phyloP scores from a whole-genome alignment of 108 stramenopile genomes.

The Pseudonitzschia pungens region DNA sequence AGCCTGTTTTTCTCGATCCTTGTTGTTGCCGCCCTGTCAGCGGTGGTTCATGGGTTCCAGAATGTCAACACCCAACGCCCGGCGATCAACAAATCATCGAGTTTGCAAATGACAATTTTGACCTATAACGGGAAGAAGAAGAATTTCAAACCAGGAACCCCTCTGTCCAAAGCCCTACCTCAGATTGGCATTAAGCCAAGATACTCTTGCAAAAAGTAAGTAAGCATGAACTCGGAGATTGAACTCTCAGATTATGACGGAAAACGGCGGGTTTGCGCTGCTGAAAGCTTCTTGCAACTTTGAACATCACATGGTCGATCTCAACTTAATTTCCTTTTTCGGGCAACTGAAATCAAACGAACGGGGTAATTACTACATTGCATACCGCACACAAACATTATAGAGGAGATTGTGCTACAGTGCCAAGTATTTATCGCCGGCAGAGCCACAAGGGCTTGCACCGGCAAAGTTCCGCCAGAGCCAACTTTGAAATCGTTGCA shows the following conservation, averaged over 20 bases:
- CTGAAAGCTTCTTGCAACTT: neutral
- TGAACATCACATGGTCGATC: neutral
- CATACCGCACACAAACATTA: neutral
- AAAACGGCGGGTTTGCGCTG: neutral
- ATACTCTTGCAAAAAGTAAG: slow-evolving; percentile 83
- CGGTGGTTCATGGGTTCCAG: slow-evolving; percentile 1
- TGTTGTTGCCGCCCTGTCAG: neutral
- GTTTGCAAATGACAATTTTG: slow-evolving; percentile 63
- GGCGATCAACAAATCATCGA: neutral
- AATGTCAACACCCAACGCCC: neutral
- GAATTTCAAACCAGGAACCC: slow-evolving; percentile 64
- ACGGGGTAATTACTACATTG: neutral
- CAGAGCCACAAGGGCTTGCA: slow-evolving; percentile 69
- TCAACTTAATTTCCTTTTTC: no score
- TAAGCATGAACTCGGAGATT: neutral
- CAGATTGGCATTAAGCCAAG: slow-evolving; percentile 79
- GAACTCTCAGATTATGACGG: neutral
- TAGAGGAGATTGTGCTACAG: slow-evolving; percentile 79
- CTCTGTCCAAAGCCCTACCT: slow-evolving; percentile 58
- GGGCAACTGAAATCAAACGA: neutral
- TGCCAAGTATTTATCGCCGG: slow-evolving; percentile 79
- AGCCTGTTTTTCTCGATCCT: neutral
- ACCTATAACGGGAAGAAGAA: slow-evolving; percentile 62
- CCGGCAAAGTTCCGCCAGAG: slow-evolving; percentile 80
- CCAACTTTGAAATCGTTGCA: slow-evolving; percentile 73